Evolutionary conservation across 257 asterid genomes (phyloP).

Genomic region (Gentiana dahurica): DNA sequence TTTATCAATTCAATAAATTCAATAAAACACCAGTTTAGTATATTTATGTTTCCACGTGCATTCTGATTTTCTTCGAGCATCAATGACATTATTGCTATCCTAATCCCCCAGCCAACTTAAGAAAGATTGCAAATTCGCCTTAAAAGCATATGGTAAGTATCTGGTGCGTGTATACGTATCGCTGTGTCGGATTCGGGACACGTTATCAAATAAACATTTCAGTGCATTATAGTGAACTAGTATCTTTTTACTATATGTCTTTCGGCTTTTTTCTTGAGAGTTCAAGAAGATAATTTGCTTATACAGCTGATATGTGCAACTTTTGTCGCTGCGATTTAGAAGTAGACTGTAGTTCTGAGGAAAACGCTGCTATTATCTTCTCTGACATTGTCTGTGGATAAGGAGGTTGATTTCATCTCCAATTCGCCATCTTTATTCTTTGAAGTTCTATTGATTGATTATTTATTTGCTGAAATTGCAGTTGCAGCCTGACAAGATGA

Average conservation of each 20-base stretch:
- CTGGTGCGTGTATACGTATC: too few relatives aligned
- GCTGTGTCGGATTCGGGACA: background rate
- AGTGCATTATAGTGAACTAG: background rate
- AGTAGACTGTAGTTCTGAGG: constrained; percentile 60
- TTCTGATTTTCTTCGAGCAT: too few relatives aligned
- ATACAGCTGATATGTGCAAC: background rate
- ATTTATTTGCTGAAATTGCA: constrained; percentile 35
- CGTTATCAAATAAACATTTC: background rate
- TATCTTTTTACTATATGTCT: background rate
- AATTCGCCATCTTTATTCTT: background rate
- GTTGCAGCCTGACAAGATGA: constrained; percentile 94
- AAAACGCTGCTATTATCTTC: constrained; percentile 50
- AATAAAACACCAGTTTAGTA: too few relatives aligned
- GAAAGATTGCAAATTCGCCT: background rate
- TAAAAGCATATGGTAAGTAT: background rate
- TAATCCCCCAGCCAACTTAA: too few relatives aligned
- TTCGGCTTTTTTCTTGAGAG: background rate
- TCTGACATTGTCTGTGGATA: constrained; percentile 70
- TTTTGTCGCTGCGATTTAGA: constrained; percentile 56
- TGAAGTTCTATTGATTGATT: constrained; percentile 8
- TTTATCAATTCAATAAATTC: too few relatives aligned
- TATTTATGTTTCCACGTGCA: too few relatives aligned
- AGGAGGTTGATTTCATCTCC: constrained; percentile 45
- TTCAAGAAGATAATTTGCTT: background rate
- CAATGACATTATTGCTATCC: too few relatives aligned